A percentile compares a stretch with the other conserved stretches of the same genome.
phyloP scores from a whole-genome alignment of 2,329 filamentous ascomycete species.

The Thielaviopsis ethacetica region DNA sequence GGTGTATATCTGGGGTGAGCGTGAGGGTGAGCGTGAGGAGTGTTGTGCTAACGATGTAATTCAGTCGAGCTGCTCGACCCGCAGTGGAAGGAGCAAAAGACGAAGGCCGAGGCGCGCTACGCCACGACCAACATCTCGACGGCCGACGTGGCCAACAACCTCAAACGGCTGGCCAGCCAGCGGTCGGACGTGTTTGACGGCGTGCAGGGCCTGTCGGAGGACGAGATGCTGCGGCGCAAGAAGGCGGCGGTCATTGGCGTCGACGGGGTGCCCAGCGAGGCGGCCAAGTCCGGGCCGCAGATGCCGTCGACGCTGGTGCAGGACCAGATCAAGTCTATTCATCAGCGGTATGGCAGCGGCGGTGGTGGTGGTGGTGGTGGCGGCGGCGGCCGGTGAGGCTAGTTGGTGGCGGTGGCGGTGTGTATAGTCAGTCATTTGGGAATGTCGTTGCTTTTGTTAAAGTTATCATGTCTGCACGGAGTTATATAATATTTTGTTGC shows the following conservation, averaged over 20 bases:
- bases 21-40: constrained; percentile 20
- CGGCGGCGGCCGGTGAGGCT: too few relatives aligned
- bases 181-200: constrained; percentile 75
- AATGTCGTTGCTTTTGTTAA: too few relatives aligned
- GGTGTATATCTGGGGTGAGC: background rate
- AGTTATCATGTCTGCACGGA: too few relatives aligned
- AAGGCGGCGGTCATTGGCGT: constrained; percentile 37
- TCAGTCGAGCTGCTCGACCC: constrained; percentile 82
- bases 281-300: constrained; percentile 5
- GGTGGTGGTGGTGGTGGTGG: too few relatives aligned
- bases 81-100: constrained; percentile 88
- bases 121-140: constrained; percentile 76
- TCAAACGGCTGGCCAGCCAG: constrained; percentile 86
- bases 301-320: constrained; percentile 6
- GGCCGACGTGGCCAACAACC: constrained; percentile 76
- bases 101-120: constrained; percentile 70
- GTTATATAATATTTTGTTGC: too few relatives aligned
- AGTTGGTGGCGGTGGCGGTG: too few relatives aligned
- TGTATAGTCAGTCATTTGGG: too few relatives aligned
- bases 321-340: background rate
- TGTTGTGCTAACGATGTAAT: constrained; percentile 20
- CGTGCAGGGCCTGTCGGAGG: constrained; percentile 53
- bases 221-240: constrained; percentile 61
- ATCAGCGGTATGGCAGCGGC: background rate
- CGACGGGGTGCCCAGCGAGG: constrained; percentile 11